Evolutionary conservation across 345 rosid genomes (phyloP).

Genomic region (Acer saccharum): DNA sequence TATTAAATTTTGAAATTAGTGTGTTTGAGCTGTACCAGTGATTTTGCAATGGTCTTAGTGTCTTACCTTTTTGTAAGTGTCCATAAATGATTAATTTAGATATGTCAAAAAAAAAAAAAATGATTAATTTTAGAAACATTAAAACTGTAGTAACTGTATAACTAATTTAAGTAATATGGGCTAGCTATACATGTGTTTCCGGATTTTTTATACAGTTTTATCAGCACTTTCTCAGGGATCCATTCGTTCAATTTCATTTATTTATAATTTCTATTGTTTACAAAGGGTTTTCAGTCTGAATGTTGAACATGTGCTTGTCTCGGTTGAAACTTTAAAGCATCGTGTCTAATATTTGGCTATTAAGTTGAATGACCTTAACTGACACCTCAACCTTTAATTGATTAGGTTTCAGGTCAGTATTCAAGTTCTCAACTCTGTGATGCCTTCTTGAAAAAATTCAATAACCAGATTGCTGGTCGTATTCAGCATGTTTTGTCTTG

Average conservation of each 20-base stretch:
- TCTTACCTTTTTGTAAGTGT: not conserved
- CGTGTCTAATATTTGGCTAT: not conserved
- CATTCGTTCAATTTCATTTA: not conserved
- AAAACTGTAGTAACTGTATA: not conserved
- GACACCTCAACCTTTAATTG: too few relatives aligned
- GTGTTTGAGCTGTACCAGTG: not conserved
- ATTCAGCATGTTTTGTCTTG: not conserved
- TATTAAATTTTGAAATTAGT: not conserved
- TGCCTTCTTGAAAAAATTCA: not conserved
- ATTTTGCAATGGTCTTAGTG: not conserved
- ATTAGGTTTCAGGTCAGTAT: not conserved
- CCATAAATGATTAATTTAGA: not conserved
- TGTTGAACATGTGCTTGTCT: not conserved
- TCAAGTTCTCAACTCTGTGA: not conserved
- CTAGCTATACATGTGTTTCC: not conserved
- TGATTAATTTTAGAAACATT: not conserved
- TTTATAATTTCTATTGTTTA: not conserved
- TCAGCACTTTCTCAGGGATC: not conserved
- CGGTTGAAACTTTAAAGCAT: constrained; percentile 3
- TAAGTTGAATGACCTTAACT: not conserved
- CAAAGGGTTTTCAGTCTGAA: not conserved
- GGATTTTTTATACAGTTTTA: not conserved
- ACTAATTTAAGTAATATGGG: not conserved
- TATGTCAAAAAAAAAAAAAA: too few relatives aligned
- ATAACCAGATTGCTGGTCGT: not conserved